Evolutionary conservation across 371 early-diverging fungal genomes (phyloP), one percentile per base, ranked within the genome.

Genomic region (Circinella umbellata): DNA sequence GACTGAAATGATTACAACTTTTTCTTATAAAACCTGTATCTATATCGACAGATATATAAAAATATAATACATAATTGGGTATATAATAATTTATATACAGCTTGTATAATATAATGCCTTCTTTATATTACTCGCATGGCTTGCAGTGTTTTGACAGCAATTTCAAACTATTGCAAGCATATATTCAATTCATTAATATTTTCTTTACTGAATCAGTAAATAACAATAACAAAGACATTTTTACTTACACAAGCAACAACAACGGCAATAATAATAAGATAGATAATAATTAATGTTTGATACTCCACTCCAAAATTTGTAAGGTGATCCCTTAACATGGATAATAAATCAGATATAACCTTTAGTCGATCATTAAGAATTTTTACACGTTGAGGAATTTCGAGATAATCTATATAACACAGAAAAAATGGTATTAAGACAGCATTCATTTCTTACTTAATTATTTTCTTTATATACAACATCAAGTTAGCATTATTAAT

Each of bases 341-440:
- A 92, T 62, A 95, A 73, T 67, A 95, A 68, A 70, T 95, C 95
- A 46, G 92, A 89, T 66, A 95, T 92, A 3, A 95, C 94, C 15
- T 82, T 79, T 61, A 92, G 85, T 39, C 95, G 85, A 64, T 95
- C 94, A 68, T 95, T 95, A 73, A 95, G 69, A 35, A 95, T 84
- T 69, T 94, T 90, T n/a, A 89, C 90, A 14, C 95, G 87, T 72
- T 94, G 95, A 35, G 91, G 85, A 66, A 95, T 93, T 73, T 95
- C 96, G 11, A 95, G 79, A 69, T 89, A 89, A 37, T 82, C 86
- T 82, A 75, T 55, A 57, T 1, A 11, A 69, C n/a, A 27, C 51
- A 51, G 15, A 5, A 51, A 15, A 13, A 15, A 5, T 13, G 6
- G 17, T 17, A 15, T 51, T n/a, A 51, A 13, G 14, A 51, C 5